phyloP scores from a whole-genome alignment of 805 yeast genomes.

The Alloascoidea hylecoeti region DNA sequence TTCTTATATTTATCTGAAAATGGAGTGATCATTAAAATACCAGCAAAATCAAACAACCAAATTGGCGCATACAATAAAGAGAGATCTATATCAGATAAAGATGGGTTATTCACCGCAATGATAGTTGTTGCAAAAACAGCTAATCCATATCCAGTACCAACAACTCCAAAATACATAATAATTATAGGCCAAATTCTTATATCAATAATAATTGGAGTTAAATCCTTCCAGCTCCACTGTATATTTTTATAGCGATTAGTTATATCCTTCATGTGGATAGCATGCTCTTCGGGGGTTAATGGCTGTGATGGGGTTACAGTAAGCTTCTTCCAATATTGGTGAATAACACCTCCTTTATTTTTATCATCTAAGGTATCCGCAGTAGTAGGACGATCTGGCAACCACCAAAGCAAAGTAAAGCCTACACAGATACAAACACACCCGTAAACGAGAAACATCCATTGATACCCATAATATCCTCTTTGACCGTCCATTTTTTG shows the following conservation, averaged over 20 bases:
- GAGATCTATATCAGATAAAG: slow-evolving; percentile 48
- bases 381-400: slow-evolving; percentile 60
- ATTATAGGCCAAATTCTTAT: slow-evolving; percentile 66
- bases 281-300: slow-evolving; percentile 35
- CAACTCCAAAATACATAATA: slow-evolving; percentile 86
- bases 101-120: slow-evolving; percentile 49
- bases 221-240: slow-evolving; percentile 48
- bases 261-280: slow-evolving; percentile 48
- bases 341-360: no score
- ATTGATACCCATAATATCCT: slow-evolving; percentile 75
- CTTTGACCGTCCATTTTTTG: slow-evolving; percentile 63
- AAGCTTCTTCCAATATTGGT: slow-evolving; percentile 4
- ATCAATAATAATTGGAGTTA: slow-evolving; percentile 41
- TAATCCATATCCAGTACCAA: slow-evolving; percentile 80
- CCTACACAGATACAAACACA: slow-evolving; percentile 52
- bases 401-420: slow-evolving; percentile 60
- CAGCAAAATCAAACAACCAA: slow-evolving; percentile 75
- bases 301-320: slow-evolving; percentile 21
- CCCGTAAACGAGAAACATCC: slow-evolving; percentile 76
- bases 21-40: slow-evolving; percentile 64
- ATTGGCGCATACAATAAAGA: slow-evolving; percentile 78
- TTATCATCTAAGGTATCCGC: slow-evolving; percentile 2
- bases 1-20: slow-evolving; percentile 57
- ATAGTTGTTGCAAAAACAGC: slow-evolving; percentile 78
- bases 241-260: slow-evolving; percentile 28